phyloP scores from a whole-genome alignment of 352 stramenopile genomes.

The Globisporangium canariense region DNA sequence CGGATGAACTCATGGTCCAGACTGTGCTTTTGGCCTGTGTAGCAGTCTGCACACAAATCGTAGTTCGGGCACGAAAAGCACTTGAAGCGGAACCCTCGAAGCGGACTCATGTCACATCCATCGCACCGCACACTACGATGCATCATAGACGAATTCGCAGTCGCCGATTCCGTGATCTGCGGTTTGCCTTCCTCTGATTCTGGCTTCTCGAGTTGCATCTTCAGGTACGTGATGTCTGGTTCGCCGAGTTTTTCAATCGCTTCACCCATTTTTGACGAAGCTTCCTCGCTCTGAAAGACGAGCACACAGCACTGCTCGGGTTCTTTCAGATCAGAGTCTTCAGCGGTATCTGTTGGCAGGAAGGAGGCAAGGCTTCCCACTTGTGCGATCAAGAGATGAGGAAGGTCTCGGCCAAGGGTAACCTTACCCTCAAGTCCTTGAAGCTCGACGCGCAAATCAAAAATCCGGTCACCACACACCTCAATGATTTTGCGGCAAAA shows the following conservation, averaged over 20 bases:
- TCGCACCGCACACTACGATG: constrained; percentile 77
- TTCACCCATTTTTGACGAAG: constrained; percentile 41
- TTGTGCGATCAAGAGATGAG: constrained; percentile 30
- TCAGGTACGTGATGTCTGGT: constrained; percentile 36
- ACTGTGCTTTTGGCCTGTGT: constrained; percentile 57
- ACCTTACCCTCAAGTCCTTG: constrained; percentile 5
- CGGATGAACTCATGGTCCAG: constrained; percentile 69
- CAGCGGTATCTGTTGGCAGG: background rate
- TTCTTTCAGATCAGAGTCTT: background rate
- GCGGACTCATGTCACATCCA: constrained; percentile 66
- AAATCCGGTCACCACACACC: constrained; percentile 14
- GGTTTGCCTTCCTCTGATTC: background rate
- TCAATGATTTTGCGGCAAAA: constrained; percentile 15
- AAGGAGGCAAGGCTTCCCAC: constrained; percentile 24
- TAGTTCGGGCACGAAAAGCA: constrained; percentile 76
- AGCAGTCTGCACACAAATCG: constrained; percentile 67
- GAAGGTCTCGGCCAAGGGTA: constrained; percentile 25
- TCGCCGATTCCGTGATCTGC: constrained; percentile 20
- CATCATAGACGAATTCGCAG: constrained; percentile 30
- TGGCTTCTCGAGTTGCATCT: constrained; percentile 11
- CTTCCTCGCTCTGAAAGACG: constrained; percentile 46
- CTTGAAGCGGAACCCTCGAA: constrained; percentile 73
- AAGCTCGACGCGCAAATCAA: constrained; percentile 11
- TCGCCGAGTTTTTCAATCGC: constrained; percentile 33
- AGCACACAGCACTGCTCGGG: constrained; percentile 34